These are phyloP conservation scores for Xylaria bambusicola DNA, from an alignment of 495 filamentous ascomycete species.

Conservation along the genomic window DNA sequence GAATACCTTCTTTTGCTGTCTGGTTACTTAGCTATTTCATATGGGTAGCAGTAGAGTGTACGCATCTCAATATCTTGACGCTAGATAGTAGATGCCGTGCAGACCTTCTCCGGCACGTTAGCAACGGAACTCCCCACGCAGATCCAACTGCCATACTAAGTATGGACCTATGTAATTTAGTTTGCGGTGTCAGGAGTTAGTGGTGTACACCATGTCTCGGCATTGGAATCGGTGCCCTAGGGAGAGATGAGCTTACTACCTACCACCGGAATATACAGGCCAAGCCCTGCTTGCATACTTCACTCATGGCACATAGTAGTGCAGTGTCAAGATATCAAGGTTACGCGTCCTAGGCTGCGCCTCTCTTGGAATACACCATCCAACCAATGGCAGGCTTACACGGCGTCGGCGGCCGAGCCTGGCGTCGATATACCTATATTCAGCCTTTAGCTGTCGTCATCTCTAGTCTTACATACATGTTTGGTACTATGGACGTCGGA, in stretches of 20 bases:
- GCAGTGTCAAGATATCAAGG: neutral
- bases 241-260: too few relatives aligned
- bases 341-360: slow-evolving; percentile 15
- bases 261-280: neutral
- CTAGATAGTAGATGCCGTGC: neutral
- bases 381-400: slow-evolving; percentile 2
- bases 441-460: neutral
- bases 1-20: too few relatives aligned
- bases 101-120: neutral
- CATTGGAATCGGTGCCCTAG: too few relatives aligned
- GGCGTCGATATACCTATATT: neutral
- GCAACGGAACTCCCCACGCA: slow-evolving; percentile 12
- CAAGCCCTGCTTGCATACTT: neutral
- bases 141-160: too few relatives aligned
- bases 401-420: neutral
- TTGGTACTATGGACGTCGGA: too few relatives aligned
- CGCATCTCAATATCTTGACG: neutral
- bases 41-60: too few relatives aligned
- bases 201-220: too few relatives aligned
- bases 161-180: too few relatives aligned
- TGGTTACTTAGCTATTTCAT: too few relatives aligned
- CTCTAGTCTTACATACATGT: neutral
- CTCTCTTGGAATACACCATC: neutral
- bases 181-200: neutral
- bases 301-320: too few relatives aligned